Base-by-base conservation (phyloP, 2,329 filamentous ascomycete species). In the Phialophora macrospora region DNA sequence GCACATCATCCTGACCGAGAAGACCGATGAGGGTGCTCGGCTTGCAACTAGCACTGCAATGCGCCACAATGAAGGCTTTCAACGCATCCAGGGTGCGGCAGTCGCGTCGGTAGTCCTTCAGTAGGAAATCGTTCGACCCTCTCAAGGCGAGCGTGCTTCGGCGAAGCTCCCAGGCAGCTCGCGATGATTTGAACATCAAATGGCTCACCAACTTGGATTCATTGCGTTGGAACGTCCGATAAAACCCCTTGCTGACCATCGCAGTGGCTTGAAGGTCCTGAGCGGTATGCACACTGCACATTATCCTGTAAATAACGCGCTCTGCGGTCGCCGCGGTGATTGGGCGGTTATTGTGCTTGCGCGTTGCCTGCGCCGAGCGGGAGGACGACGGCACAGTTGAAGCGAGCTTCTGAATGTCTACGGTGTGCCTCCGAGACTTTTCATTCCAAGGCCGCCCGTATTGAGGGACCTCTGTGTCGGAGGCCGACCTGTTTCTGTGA, bases 31-130 rank as follows among this genome's bases (percentile, higher is more conserved):
- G 79, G 0, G 86, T 88, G 62, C 86, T 84, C 1, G 80, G 80
- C 8, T 86, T 84, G 30, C 88, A 77, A 66, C 85, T 85, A 0
- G 82, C 81, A 66, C 83, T 79, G 68, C 86, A 87, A 32, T 83
- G 82, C 46, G 83, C 80, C 5, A 85, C 76, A 56, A 89, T 84
- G 67, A 87, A 75, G 0, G 78, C 77, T 69, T 88, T 88, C 34
- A 89, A 77, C 26, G 80, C 79, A 11, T 80, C 78, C 49, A 88
- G 80, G 2, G 83, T 83, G 38, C 80, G 81, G n/a, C 82, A 77
- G 71, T 88, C 86, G 17, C 65, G 64, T 34, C 59, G 57, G 34
- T 67, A 69, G 14, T 68, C 69, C 49, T 67, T 68, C 55, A 72
- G 48, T 30, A 60, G 44, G 63, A 72, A 72, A 9, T 65, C 55